Evolutionary conservation across 2,329 filamentous ascomycete species (phyloP), one percentile per base, ranked within the genome.

Genomic region (Aureobasidium sp.): DNA sequence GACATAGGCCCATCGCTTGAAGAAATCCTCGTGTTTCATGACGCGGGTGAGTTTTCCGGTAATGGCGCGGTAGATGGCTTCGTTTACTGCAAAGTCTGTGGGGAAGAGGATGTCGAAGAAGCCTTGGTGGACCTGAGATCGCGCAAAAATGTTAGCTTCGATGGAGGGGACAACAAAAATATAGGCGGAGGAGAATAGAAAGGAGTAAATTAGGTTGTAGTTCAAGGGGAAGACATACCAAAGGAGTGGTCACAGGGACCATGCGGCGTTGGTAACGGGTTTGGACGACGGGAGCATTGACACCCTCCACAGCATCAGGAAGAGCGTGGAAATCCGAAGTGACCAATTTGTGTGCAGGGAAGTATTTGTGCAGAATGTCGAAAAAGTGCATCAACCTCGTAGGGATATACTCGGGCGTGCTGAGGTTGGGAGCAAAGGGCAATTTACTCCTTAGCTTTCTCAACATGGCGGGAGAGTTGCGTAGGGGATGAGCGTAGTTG

Each of bases 41-140:
- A 95, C 89, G 55, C 88, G 83, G 2, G 92, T 96, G 67, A 97
- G 79, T 71, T 95, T 94, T 33, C 93, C 93, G 0, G 94, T 99
- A 67, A 97, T 85, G 63, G 90, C 90, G 60, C 90, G 86, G 76
- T 99, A 99, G 67, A 97, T 85, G 68, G 90, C 86, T 74, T 97
- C 91, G 74, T 94, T 87, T 66, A 95, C 87, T 64, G 83, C 81
- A 71, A 99, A 99, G 74, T 99, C 88, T 11, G 94, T 99, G 0
- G 94, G 94, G 77, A 99, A 99, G 71, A 99, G 86, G 68, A 99
- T 96, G 72, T 99, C 95, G 71, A 99, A 99, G 75, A 96, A 97
- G 47, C 94, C 95, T 77, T 99, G 95, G 73, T 97, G 92, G 50
- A 96, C 90, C 90, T 95, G n/a, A n/a, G n/a, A n/a, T n/a, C n/a